A percentile compares a stretch with the other conserved stretches of the same genome.
Evolutionary conservation across 805 yeast genomes (phyloP).

Genomic region (Spathaspora boniae): DNA sequence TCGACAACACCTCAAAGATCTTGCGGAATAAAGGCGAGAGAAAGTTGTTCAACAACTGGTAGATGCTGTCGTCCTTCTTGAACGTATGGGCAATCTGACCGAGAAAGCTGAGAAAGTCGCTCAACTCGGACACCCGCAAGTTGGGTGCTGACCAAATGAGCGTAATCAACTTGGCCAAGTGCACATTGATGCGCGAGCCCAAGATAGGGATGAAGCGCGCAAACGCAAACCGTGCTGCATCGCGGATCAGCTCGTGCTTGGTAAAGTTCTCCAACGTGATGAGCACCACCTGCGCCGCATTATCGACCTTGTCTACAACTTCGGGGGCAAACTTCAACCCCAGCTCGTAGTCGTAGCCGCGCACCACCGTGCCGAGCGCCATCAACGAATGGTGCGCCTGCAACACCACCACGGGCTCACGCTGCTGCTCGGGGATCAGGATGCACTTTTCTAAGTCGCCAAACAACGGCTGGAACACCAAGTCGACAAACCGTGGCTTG

Average conservation of each 20-base stretch:
- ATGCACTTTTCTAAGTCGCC: constrained; percentile 66
- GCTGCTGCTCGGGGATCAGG: constrained; percentile 3
- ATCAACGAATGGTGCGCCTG: constrained; percentile 84
- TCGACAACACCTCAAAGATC: constrained; percentile 49
- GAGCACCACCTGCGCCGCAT: constrained; percentile 76
- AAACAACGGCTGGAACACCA: constrained; percentile 73
- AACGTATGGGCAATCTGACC: constrained; percentile 85
- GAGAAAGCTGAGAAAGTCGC: constrained; percentile 78
- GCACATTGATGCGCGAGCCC: constrained; percentile 29
- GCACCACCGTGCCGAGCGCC: constrained; percentile 86
- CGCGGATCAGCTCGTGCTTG: constrained; percentile 67
- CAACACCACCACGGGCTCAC: constrained; percentile 43
- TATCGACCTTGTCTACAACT: constrained; percentile 45
- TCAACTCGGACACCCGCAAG: constrained; percentile 60
- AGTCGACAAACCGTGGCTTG: constrained; percentile 52
- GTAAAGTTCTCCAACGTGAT: constrained; percentile 78
- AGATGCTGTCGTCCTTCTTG: constrained; percentile 61
- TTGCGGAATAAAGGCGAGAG: constrained; percentile 71
- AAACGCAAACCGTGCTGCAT: constrained; percentile 81
- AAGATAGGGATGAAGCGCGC: constrained; percentile 82
- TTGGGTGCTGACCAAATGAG: constrained; percentile 52
- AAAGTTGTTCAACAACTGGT: constrained; percentile 68
- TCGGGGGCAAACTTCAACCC: constrained; percentile 33
- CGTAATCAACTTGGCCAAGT: constrained; percentile 68
- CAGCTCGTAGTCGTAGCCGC: constrained; percentile 68